phyloP scores from a whole-genome alignment of 768 basidiomycete species.

The Agaricus blazei region DNA sequence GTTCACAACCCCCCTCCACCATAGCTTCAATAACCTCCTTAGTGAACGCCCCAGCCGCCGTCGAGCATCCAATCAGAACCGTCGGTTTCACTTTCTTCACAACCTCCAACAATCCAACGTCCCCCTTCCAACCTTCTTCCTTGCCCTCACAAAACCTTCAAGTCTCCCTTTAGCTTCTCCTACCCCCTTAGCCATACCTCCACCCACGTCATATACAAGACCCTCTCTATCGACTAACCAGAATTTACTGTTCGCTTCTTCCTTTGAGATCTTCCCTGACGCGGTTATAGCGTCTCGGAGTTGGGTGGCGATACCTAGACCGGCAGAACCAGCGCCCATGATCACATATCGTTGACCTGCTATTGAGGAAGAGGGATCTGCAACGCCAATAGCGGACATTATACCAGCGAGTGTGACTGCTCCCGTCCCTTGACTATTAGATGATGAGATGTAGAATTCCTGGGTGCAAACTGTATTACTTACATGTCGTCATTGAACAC shows the following conservation, averaged over 20 bases:
- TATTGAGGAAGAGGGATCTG: constrained; percentile 33
- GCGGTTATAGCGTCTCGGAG: constrained; percentile 71
- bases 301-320: constrained; percentile 74
- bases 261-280: constrained; percentile 41
- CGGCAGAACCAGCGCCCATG: constrained; percentile 80
- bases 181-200: constrained; percentile 9
- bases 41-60: constrained; percentile 71
- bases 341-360: constrained; percentile 73
- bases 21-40: constrained; percentile 67
- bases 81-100: constrained; percentile 74
- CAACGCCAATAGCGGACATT: constrained; percentile 65
- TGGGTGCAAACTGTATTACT: neutral
- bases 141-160: constrained; percentile 53
- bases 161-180: constrained; percentile 37
- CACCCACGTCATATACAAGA: constrained; percentile 22
- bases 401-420: constrained; percentile 68
- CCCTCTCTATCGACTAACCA: constrained; percentile 64
- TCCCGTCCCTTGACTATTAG: constrained; percentile 63
- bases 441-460: too few relatives aligned
- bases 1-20: constrained; percentile 37
- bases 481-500: constrained; percentile 88
- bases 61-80: constrained; percentile 81
- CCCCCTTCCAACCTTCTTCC: constrained; percentile 53
- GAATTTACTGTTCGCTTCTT: constrained; percentile 62
- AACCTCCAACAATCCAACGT: constrained; percentile 58